Conservation (phyloP, 257 asterid genomes). For the Solanum infundibuliforme region DNA sequence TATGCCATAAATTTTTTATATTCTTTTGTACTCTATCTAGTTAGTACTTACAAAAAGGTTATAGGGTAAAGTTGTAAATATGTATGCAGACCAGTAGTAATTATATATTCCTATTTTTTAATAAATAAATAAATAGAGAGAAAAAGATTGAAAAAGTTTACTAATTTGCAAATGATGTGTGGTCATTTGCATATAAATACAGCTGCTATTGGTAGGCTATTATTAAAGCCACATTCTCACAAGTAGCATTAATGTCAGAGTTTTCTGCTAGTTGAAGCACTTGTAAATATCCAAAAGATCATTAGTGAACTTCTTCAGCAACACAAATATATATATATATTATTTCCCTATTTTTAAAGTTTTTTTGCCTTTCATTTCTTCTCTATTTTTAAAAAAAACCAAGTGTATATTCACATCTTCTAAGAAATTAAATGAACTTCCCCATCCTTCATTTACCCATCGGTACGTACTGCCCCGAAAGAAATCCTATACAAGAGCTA, state of each 20-base stretch:
- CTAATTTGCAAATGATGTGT: background rate
- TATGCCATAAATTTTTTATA: background rate
- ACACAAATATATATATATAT: background rate
- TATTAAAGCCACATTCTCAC: background rate
- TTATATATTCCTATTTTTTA: background rate
- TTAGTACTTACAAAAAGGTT: background rate
- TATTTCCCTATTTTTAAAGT: background rate
- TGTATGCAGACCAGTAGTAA: background rate
- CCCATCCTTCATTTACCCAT: background rate
- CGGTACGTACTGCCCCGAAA: background rate
- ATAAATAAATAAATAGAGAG: background rate
- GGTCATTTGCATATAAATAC: background rate
- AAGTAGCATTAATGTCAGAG: slow-evolving; percentile 4
- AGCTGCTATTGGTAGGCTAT: background rate
- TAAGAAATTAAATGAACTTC: background rate
- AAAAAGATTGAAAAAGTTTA: background rate
- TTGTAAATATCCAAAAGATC: background rate
- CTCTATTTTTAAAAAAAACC: background rate
- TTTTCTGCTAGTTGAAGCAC: background rate
- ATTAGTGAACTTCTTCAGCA: background rate
- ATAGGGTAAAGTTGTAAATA: background rate
- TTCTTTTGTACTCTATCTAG: background rate
- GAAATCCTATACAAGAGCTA: background rate
- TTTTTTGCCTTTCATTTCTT: background rate
- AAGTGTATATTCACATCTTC: background rate